Evolutionary conservation across 169 alveolate species (phyloP).

Genomic region (Plasmodium coatneyi): DNA sequence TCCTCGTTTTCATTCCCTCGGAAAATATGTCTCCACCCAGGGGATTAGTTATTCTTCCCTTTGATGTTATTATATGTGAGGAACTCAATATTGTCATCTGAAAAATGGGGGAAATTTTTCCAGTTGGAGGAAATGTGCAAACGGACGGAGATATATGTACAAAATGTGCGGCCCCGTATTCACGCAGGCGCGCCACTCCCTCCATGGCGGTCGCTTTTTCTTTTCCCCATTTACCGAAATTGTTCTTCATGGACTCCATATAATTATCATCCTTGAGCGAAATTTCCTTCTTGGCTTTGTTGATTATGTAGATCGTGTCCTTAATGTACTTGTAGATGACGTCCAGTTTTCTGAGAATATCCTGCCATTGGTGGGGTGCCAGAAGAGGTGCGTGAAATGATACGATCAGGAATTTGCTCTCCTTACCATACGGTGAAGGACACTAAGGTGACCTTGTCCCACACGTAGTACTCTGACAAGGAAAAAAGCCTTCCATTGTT

Average conservation of each 20-base stretch:
- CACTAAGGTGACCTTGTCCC: not conserved
- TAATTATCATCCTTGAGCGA: conserved; percentile 56
- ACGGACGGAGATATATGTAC: not conserved
- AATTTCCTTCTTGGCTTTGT: conserved; percentile 68
- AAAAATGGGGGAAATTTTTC: not conserved
- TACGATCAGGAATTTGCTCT: not conserved
- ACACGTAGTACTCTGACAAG: not conserved
- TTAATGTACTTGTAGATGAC: conserved; percentile 56
- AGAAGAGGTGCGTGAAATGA: not conserved
- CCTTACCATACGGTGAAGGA: not conserved
- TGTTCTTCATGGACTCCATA: conserved; percentile 41
- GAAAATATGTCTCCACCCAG: not conserved
- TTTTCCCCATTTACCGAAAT: conserved; percentile 18
- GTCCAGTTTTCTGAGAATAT: conserved; percentile 51
- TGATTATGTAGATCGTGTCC: conserved; percentile 60
- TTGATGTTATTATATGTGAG: conserved; percentile 59
- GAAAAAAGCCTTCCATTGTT: not conserved
- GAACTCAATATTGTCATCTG: conserved; percentile 64
- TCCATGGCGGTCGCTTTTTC: not conserved
- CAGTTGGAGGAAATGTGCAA: not conserved
- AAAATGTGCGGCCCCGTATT: not conserved
- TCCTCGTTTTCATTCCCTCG: not conserved
- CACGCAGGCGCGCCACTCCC: not conserved
- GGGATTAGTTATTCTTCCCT: conserved; percentile 30
- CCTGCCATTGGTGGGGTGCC: conserved; percentile 16